Percentiles rank a stretch among this genome's conserved stretches.
These are phyloP conservation scores for Claviceps digitariae DNA, from an alignment of 2,329 filamentous ascomycete species.

Conservation along the genomic window DNA sequence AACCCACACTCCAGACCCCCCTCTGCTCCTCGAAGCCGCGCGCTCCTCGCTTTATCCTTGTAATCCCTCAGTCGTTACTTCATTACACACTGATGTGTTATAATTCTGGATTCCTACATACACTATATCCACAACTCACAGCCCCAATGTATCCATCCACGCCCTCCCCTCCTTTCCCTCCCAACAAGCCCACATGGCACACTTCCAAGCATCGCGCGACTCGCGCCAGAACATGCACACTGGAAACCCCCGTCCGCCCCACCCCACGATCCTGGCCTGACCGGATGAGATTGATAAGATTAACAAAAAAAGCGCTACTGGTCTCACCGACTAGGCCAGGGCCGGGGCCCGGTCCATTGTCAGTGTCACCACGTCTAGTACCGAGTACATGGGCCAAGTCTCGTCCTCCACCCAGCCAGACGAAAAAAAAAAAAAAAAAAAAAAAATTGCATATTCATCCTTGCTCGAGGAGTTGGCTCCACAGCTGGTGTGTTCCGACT, in stretches of 20 bases:
- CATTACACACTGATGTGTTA: too few species aligned
- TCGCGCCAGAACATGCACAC: neutral
- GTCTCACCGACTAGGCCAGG: neutral
- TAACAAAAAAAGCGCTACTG: neutral
- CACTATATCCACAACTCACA: neutral
- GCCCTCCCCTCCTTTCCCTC: neutral
- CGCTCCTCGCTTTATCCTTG: too few species aligned
- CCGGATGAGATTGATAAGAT: constrained; percentile 4
- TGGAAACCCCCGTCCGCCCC: neutral
- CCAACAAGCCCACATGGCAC: neutral
- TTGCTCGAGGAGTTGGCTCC: too few species aligned
- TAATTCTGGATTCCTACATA: too few species aligned
- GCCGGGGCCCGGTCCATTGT: too few species aligned
- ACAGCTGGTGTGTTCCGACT: too few species aligned
- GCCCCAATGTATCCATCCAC: neutral
- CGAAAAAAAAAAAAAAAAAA: too few species aligned
- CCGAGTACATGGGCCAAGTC: neutral
- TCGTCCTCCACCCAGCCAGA: neutral
- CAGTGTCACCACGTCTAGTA: neutral
- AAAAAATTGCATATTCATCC: too few species aligned
- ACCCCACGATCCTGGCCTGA: neutral
- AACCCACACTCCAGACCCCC: too few species aligned
- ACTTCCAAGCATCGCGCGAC: neutral
- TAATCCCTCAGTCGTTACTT: too few species aligned
- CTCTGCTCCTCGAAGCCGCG: too few species aligned